Evolutionary conservation across 805 yeast species (phyloP).

Genomic region (Saturnispora mendoncae): DNA sequence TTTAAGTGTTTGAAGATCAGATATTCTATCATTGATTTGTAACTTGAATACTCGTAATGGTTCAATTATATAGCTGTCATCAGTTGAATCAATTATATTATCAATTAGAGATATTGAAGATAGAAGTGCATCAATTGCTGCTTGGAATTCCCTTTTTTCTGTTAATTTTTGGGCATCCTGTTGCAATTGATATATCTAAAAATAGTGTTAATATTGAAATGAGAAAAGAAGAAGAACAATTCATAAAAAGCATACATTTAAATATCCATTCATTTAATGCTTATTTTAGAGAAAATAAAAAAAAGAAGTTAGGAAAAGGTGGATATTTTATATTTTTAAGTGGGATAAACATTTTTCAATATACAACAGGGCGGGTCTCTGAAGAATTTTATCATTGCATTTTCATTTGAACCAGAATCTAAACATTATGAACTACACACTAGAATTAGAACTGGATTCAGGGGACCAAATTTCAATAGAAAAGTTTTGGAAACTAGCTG

Average conservation of each 20-base stretch:
- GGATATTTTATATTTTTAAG: no score
- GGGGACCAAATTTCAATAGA: slow-evolving; percentile 20
- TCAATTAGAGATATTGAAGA: slow-evolving; percentile 30
- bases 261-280: slow-evolving; percentile 12
- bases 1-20: slow-evolving; percentile 14
- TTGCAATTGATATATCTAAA: slow-evolving; percentile 41
- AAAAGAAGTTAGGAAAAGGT: background rate
- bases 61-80: background rate
- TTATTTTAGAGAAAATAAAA: background rate
- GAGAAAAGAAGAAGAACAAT: no score
- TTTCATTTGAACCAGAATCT: no score
- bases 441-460: slow-evolving; percentile 1
- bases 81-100: slow-evolving; percentile 11
- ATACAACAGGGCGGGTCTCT: background rate
- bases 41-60: slow-evolving; percentile 2
- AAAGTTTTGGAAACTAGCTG: slow-evolving; percentile 28
- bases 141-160: slow-evolving; percentile 32
- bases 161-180: slow-evolving; percentile 45
- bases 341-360: no score
- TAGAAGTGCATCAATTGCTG: slow-evolving; percentile 33
- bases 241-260: slow-evolving; percentile 24
- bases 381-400: slow-evolving; percentile 10
- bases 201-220: no score
- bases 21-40: slow-evolving; percentile 21
- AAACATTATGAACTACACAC: slow-evolving; percentile 2